These are phyloP conservation scores for Suillus placidus DNA, from an alignment of 768 basidiomycete genomes.

Conservation along the genomic window DNA sequence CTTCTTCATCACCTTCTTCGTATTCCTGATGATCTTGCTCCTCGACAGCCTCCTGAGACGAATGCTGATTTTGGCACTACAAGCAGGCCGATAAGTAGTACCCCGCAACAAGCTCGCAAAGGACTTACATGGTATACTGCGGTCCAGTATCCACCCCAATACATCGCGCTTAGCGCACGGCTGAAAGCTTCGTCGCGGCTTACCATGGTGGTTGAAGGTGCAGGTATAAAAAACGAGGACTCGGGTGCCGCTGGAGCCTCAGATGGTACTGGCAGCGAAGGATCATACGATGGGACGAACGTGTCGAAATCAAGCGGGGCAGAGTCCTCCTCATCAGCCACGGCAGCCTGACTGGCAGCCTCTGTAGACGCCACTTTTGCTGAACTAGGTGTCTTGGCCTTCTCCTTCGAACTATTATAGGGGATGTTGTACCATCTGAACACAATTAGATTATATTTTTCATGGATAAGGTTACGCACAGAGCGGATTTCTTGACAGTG, in stretches of 20 bases:
- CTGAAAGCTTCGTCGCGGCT: slow-evolving; percentile 77
- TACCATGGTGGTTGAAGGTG: slow-evolving; percentile 42
- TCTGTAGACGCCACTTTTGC: slow-evolving; percentile 17
- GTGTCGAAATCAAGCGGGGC: slow-evolving; percentile 69
- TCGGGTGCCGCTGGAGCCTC: slow-evolving; percentile 20
- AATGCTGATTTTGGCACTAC: slow-evolving; percentile 37
- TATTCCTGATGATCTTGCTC: slow-evolving; percentile 34
- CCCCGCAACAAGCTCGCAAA: neutral
- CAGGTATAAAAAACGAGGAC: slow-evolving; percentile 32
- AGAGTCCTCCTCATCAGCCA: slow-evolving; percentile 49
- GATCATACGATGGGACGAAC: slow-evolving; percentile 70
- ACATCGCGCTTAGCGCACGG: slow-evolving; percentile 77
- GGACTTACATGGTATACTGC: slow-evolving; percentile 75
- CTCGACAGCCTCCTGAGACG: slow-evolving; percentile 16
- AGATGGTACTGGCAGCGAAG: slow-evolving; percentile 49
- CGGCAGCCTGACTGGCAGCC: neutral
- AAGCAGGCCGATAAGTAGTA: slow-evolving; percentile 11
- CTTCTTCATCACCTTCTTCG: slow-evolving; percentile 29
- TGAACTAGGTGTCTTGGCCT: slow-evolving; percentile 19
- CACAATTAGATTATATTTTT: slow-evolving; percentile 11
- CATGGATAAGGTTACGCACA: slow-evolving; percentile 50
- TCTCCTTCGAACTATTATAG: slow-evolving; percentile 18
- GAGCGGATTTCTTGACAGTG: slow-evolving; percentile 67
- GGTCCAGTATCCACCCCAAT: slow-evolving; percentile 89
- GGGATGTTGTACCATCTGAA: slow-evolving; percentile 81